A percentile compares a stretch with the other conserved stretches of the same genome.
These are phyloP conservation scores for Lycium ferocissimum DNA, from an alignment of 257 asterid species.

Conservation along the genomic window DNA sequence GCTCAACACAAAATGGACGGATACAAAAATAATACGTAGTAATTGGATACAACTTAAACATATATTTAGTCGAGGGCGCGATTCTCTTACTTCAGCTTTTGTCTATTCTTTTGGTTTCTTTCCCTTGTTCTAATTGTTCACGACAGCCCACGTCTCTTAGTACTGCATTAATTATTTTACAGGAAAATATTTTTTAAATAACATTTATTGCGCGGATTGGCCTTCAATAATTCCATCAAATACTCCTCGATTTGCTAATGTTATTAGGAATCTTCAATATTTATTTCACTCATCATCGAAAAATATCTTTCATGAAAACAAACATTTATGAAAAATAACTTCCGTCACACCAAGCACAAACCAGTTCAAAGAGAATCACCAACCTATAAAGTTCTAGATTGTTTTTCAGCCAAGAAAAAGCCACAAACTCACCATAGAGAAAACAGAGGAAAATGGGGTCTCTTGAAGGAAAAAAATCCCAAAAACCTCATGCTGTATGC, in stretches of 20 bases:
- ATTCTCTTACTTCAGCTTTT: neutral
- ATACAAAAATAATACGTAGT: no score
- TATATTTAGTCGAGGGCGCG: no score
- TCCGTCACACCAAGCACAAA: neutral
- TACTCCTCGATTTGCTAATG: neutral
- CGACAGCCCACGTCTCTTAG: neutral
- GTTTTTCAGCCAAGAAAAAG: no score
- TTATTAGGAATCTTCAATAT: neutral
- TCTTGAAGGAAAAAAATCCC: neutral
- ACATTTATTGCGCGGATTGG: no score
- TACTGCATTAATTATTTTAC: neutral
- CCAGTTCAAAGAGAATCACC: neutral
- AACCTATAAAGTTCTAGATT: neutral
- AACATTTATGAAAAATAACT: neutral
- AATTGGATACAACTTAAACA: neutral
- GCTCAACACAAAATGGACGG: neutral
- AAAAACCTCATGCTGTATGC: constrained; percentile 46
- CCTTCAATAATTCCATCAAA: no score
- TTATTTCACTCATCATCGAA: neutral
- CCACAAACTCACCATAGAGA: neutral
- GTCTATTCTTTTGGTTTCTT: neutral
- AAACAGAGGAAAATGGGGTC: neutral
- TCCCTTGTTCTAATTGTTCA: neutral
- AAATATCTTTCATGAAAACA: neutral
- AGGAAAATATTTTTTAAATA: neutral